phyloP scores from a whole-genome alignment of 345 rosid genomes.

The Pistacia atlantica region DNA sequence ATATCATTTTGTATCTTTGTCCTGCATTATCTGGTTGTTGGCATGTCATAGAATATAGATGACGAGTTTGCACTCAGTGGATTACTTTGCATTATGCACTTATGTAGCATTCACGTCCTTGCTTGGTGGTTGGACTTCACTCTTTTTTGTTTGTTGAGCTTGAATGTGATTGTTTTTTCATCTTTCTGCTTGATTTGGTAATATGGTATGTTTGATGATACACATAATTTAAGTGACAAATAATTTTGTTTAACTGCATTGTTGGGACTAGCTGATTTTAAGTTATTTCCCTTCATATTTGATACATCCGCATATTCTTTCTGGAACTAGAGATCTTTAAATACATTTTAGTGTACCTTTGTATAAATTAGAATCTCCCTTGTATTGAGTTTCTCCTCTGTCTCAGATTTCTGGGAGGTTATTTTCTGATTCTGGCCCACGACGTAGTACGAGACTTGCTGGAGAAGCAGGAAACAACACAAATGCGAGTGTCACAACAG shows the following conservation, averaged over 20 bases:
- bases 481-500: constrained; percentile 48
- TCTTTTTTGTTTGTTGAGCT: constrained; percentile 3
- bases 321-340: constrained; percentile 17
- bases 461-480: constrained; percentile 65
- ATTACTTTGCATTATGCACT: not conserved
- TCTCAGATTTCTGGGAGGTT: constrained; percentile 95
- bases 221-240: not conserved
- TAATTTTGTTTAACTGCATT: not conserved
- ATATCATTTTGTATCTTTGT: not conserved
- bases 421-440: constrained; percentile 94
- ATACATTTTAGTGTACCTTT: not conserved
- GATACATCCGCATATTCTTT: not conserved
- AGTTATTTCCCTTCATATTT: not conserved
- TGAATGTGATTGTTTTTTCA: not conserved
- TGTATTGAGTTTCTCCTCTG: constrained; percentile 20
- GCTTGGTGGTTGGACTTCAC: constrained; percentile 10
- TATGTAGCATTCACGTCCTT: not conserved
- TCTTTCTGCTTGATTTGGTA: constrained; percentile 8
- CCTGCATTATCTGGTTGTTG: not conserved
- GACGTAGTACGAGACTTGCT: constrained; percentile 83
- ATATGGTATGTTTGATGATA: not conserved
- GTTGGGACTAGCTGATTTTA: not conserved
- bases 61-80: not conserved
- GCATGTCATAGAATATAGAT: not conserved
- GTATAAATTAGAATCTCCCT: constrained; percentile 10